These are phyloP conservation scores for Pythium plurisporium DNA, from an alignment of 352 stramenopile genomes.

Conservation along the genomic window DNA sequence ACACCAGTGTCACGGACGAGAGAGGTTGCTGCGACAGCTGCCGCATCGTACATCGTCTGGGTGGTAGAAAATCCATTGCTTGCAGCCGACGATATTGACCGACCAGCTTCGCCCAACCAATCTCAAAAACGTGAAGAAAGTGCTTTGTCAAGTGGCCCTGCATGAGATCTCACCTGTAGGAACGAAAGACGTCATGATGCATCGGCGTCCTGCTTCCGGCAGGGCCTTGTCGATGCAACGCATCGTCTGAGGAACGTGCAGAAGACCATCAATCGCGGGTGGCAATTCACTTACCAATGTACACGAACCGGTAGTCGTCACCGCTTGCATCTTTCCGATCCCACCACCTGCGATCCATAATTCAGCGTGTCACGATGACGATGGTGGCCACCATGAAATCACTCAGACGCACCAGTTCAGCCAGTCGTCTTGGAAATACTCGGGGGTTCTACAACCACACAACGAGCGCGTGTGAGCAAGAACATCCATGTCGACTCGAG, in stretches of 20 bases:
- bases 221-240: too few species aligned
- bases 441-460: slow-evolving; percentile 53
- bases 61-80: slow-evolving; percentile 91
- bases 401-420: slow-evolving; percentile 72
- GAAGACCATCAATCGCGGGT: too few species aligned
- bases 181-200: slow-evolving; percentile 96
- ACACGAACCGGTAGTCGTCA: slow-evolving; percentile 96
- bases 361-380: not conserved
- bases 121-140: too few species aligned
- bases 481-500: slow-evolving; percentile 16
- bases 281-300: slow-evolving; percentile 89
- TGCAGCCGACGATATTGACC: slow-evolving; percentile 93
- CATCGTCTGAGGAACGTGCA: too few species aligned
- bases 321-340: slow-evolving; percentile 52
- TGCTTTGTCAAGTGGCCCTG: too few species aligned
- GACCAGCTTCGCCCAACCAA: slow-evolving; percentile 80
- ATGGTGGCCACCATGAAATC: not conserved
- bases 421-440: slow-evolving; percentile 90
- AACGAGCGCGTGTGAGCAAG: not conserved
- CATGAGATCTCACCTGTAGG: slow-evolving; percentile 72
- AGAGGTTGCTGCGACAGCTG: too few species aligned
- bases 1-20: too few species aligned
- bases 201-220: slow-evolving; percentile 85
- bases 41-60: slow-evolving; percentile 66
- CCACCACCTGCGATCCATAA: slow-evolving; percentile 56